Percentiles rank a stretch among this genome's conserved stretches.
Evolutionary conservation across 306 rosid genomes (phyloP).

Genomic region (Sophora flavescens): DNA sequence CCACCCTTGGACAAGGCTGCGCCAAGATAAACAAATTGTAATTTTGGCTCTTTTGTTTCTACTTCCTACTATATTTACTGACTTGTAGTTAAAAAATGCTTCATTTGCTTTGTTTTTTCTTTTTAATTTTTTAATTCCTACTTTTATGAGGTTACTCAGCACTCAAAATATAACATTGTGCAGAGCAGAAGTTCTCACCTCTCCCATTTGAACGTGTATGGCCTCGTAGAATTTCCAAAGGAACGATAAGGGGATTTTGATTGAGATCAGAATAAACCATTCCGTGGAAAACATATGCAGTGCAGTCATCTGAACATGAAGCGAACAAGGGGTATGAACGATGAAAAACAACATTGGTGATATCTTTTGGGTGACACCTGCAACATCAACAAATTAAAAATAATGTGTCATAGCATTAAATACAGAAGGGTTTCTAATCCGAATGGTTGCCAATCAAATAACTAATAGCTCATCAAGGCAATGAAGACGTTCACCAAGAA

Average conservation of each 20-base stretch:
- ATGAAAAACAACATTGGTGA: conserved; percentile 80
- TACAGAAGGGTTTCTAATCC: conserved; percentile 4
- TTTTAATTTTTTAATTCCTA: neutral
- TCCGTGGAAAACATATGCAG: conserved; percentile 91
- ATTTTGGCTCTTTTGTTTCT: conserved; percentile 8
- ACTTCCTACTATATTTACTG: neutral
- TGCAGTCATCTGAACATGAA: conserved; percentile 89
- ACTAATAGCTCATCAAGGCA: conserved; percentile 11
- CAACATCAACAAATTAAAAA: conserved; percentile 43
- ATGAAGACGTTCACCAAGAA: neutral
- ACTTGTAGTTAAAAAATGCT: too few relatives aligned
- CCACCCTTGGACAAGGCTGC: conserved; percentile 18
- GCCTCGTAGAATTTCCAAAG: conserved; percentile 85
- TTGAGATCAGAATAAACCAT: conserved; percentile 94
- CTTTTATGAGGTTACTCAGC: neutral
- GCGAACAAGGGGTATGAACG: conserved; percentile 87
- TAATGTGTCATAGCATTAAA: neutral
- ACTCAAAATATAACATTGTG: conserved; percentile 15
- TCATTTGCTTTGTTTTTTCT: too few relatives aligned
- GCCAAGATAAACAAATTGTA: conserved; percentile 7
- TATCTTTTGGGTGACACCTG: conserved; percentile 96
- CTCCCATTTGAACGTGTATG: conserved; percentile 78
- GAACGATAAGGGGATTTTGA: conserved; percentile 91
- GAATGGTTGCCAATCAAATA: conserved; percentile 29
- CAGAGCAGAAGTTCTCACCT: conserved; percentile 60